Evolutionary conservation across 2,329 filamentous ascomycete genomes (phyloP).

Genomic region (Scedosporium aurantiacum): DNA sequence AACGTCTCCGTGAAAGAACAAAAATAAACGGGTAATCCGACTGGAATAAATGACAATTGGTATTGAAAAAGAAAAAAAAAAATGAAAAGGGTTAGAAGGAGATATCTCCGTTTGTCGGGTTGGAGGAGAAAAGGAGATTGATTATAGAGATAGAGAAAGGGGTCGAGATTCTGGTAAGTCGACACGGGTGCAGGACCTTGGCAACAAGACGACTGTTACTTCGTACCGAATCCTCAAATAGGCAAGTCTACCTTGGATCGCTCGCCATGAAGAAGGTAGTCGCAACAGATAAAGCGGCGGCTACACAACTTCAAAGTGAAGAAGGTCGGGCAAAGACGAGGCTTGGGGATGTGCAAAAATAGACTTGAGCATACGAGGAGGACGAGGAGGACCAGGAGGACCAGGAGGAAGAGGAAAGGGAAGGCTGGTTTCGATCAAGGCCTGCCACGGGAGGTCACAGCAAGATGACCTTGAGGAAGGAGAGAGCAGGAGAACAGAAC

Average conservation of each 20-base stretch:
- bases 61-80: neutral
- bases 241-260: neutral
- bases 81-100: neutral
- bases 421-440: neutral
- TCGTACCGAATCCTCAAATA: neutral
- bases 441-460: neutral
- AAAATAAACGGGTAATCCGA: neutral
- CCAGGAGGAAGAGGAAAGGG: neutral
- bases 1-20: neutral
- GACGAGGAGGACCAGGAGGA: neutral
- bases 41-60: neutral
- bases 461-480: neutral
- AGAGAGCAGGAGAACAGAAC: neutral
- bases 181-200: neutral
- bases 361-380: neutral
- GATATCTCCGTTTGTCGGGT: no score
- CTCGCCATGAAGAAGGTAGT: neutral
- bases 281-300: neutral
- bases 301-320: neutral
- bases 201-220: neutral
- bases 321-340: neutral
- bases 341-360: neutral
- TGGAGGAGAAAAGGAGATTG: no score
- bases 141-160: neutral
- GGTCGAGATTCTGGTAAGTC: neutral